A percentile compares a stretch with the other conserved stretches of the same genome.
Conservation (phyloP, 495 filamentous ascomycete species). For the Jackrogersella multiformis region DNA sequence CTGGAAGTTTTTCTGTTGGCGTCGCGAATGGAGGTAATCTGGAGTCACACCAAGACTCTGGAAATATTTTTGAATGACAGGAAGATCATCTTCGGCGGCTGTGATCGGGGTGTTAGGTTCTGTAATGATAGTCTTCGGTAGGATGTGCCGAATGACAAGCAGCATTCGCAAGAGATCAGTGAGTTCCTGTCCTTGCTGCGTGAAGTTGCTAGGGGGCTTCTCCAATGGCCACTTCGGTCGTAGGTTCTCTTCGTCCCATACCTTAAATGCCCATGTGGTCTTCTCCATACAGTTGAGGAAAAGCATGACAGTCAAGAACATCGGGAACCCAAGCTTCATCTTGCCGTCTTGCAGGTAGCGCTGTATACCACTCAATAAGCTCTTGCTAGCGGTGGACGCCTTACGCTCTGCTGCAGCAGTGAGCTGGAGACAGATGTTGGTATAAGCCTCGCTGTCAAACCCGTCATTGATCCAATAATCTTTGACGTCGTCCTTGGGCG, state of each 20-base stretch:
- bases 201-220: constrained; percentile 69
- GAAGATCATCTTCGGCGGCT: constrained; percentile 63
- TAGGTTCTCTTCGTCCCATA: constrained; percentile 70
- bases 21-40: constrained; percentile 50
- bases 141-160: constrained; percentile 74
- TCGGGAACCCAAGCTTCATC: constrained; percentile 72
- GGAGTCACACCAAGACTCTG: constrained; percentile 66
- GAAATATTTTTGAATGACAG: constrained; percentile 66
- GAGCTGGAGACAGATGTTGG: constrained; percentile 72
- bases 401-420: constrained; percentile 78
- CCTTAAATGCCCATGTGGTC: constrained; percentile 82
- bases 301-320: constrained; percentile 77
- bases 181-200: constrained; percentile 75
- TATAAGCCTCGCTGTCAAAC: constrained; percentile 55
- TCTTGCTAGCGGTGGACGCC: constrained; percentile 70
- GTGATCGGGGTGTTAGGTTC: constrained; percentile 65
- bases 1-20: constrained; percentile 64
- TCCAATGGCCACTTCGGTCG: constrained; percentile 75
- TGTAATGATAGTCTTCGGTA: constrained; percentile 65
- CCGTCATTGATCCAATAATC: constrained; percentile 51
- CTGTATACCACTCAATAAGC: constrained; percentile 78
- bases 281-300: constrained; percentile 84
- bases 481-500: constrained; percentile 42
- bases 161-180: constrained; percentile 79
- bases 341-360: constrained; percentile 78